A percentile compares a stretch with the other conserved stretches of the same genome.
phyloP scores from a whole-genome alignment of 495 filamentous ascomycete genomes.

The Penicillium nucicola region DNA sequence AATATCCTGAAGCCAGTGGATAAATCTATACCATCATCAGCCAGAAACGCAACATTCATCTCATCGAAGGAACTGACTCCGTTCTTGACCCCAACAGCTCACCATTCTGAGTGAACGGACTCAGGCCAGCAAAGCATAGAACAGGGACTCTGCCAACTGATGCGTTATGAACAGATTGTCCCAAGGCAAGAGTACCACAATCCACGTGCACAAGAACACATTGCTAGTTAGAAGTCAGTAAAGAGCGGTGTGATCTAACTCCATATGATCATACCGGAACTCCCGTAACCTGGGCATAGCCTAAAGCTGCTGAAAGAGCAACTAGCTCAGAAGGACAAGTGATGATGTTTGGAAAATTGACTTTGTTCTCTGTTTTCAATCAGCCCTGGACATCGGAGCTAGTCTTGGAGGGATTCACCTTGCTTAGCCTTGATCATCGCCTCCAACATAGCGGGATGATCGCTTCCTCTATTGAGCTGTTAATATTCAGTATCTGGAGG shows the following conservation, averaged over 20 bases:
- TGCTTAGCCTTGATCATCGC: constrained; percentile 78
- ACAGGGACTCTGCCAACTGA: constrained; percentile 75
- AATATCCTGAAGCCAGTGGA: constrained; percentile 93
- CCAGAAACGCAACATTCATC: neutral
- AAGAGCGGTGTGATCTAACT: neutral
- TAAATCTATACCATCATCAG: constrained; percentile 29
- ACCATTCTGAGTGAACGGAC: constrained; percentile 80
- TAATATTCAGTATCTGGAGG: neutral
- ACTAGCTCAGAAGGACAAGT: constrained; percentile 96
- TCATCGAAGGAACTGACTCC: constrained; percentile 51
- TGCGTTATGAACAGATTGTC: constrained; percentile 88
- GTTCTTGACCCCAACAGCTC: constrained; percentile 80
- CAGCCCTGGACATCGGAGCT: neutral
- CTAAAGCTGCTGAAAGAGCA: constrained; percentile 88
- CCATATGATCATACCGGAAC: constrained; percentile 43
- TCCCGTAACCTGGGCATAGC: constrained; percentile 77
- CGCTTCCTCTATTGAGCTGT: constrained; percentile 54
- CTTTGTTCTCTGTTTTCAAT: constrained; percentile 30
- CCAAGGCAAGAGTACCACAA: constrained; percentile 83
- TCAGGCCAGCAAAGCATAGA: constrained; percentile 82
- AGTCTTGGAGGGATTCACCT: neutral
- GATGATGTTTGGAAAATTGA: constrained; percentile 73
- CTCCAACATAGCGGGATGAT: constrained; percentile 86
- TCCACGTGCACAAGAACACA: constrained; percentile 91
- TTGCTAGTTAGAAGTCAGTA: constrained; percentile 39